Conservation (phyloP, 2,329 filamentous ascomycete species). For the Cercospora zeae-maydis region DNA sequence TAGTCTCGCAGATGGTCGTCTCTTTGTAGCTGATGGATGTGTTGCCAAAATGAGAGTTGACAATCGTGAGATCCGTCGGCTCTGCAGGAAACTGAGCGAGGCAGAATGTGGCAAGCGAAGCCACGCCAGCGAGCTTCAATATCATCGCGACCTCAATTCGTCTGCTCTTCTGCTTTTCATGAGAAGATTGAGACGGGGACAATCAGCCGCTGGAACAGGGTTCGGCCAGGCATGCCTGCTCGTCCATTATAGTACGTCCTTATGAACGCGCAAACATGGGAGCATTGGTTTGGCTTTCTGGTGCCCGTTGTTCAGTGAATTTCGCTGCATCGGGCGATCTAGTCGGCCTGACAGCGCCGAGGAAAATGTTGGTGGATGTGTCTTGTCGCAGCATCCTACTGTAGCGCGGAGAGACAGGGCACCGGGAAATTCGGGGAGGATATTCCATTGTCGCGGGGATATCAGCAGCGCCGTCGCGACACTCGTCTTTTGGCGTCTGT, state of each 20-base stretch:
- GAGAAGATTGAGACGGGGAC: background rate
- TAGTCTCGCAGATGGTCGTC: constrained; percentile 53
- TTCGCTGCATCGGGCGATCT: no score
- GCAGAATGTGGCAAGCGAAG: background rate
- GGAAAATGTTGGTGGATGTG: no score
- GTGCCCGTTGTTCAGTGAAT: no score
- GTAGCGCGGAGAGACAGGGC: no score
- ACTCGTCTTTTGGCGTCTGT: no score
- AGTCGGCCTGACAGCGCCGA: no score
- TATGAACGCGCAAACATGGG: background rate
- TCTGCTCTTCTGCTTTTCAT: background rate
- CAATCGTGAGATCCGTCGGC: constrained; percentile 12
- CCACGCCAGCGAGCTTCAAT: background rate
- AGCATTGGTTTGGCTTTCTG: no score
- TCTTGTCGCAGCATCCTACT: no score
- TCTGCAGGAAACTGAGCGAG: constrained; percentile 15
- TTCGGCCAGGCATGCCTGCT: background rate
- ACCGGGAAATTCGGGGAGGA: no score
- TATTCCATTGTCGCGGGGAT: no score
- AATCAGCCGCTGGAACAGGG: background rate
- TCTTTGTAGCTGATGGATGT: constrained; percentile 23
- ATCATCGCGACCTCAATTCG: background rate
- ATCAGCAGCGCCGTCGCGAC: no score
- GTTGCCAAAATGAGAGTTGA: constrained; percentile 9
- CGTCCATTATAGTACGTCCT: background rate